A percentile compares a stretch with the other conserved stretches of the same genome.
Evolutionary conservation across 2,329 filamentous ascomycete species (phyloP).

Genomic region (Neonectria ditissima): DNA sequence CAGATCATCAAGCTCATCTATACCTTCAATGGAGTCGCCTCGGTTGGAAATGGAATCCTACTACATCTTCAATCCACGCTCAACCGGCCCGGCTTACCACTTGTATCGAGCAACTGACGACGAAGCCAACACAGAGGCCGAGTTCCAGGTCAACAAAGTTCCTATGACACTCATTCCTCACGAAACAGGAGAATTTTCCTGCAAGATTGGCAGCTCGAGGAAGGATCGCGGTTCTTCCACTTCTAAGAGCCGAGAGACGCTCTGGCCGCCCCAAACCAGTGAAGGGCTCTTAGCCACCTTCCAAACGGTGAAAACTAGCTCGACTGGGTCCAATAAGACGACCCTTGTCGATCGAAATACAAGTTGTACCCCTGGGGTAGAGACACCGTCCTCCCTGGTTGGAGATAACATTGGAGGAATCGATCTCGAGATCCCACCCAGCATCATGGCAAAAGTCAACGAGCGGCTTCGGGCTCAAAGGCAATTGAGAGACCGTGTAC

Average conservation of each 20-base stretch:
- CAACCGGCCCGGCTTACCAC: slow-evolving; percentile 31
- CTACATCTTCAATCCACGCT: slow-evolving; percentile 35
- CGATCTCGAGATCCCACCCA: slow-evolving; percentile 8
- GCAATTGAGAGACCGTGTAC: slow-evolving; percentile 30
- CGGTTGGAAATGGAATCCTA: slow-evolving; percentile 24
- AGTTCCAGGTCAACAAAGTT: slow-evolving; percentile 26
- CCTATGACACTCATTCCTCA: slow-evolving; percentile 25
- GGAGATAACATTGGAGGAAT: neutral
- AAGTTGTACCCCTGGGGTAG: no score
- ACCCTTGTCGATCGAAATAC: neutral
- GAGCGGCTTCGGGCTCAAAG: slow-evolving; percentile 36
- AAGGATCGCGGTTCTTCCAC: slow-evolving; percentile 18
- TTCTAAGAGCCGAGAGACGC: slow-evolving; percentile 16
- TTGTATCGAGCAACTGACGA: slow-evolving; percentile 27
- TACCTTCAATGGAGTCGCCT: neutral
- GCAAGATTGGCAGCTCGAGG: slow-evolving; percentile 28
- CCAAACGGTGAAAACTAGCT: neutral
- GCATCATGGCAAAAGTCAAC: slow-evolving; percentile 35
- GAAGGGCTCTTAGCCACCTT: slow-evolving; percentile 2
- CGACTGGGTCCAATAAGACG: neutral
- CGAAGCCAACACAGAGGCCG: neutral
- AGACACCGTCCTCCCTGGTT: neutral
- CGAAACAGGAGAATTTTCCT: slow-evolving; percentile 21
- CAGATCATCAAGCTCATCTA: slow-evolving; percentile 9
- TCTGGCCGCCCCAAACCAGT: slow-evolving; percentile 21